These are phyloP conservation scores for Imleria badia DNA, from an alignment of 768 basidiomycete species.

Conservation along the genomic window DNA sequence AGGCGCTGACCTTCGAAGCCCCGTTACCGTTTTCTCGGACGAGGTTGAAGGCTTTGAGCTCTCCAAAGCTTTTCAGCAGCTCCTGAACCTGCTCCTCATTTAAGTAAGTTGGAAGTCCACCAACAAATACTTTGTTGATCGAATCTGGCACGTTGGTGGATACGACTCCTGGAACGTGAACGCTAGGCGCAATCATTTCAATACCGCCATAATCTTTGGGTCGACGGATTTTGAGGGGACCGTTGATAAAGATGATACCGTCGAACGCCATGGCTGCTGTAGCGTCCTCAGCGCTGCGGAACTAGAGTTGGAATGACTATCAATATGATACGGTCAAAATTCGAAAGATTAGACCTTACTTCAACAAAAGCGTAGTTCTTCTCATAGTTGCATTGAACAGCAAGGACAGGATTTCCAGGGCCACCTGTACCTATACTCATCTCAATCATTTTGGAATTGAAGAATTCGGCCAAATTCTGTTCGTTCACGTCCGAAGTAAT, in stretches of 20 bases:
- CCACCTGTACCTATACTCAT: conserved; percentile 83
- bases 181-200: conserved; percentile 57
- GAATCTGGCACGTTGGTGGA: conserved; percentile 97
- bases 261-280: conserved; percentile 97
- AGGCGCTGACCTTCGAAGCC: conserved; percentile 69
- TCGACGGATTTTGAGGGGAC: conserved; percentile 94
- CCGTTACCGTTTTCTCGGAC: conserved; percentile 93
- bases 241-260: conserved; percentile 93
- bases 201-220: conserved; percentile 95
- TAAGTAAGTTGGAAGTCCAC: conserved; percentile 91
- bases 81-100: conserved; percentile 99
- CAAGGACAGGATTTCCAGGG: conserved; percentile 87
- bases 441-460: conserved; percentile 95
- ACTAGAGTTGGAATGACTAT: conserved; percentile 48
- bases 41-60: conserved; percentile 96
- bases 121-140: conserved; percentile 97
- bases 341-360: conserved; percentile 45
- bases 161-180: conserved; percentile 93
- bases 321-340: conserved; percentile 4
- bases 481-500: conserved; percentile 95
- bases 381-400: conserved; percentile 96
- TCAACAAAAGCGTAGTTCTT: conserved; percentile 99
- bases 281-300: conserved; percentile 95
- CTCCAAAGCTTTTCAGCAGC: conserved; percentile 94
- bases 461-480: conserved; percentile 87